A percentile compares a stretch with the other conserved stretches of the same genome.
Conservation (phyloP, 257 asterid species). For the Ocimum tenuiflorum region DNA sequence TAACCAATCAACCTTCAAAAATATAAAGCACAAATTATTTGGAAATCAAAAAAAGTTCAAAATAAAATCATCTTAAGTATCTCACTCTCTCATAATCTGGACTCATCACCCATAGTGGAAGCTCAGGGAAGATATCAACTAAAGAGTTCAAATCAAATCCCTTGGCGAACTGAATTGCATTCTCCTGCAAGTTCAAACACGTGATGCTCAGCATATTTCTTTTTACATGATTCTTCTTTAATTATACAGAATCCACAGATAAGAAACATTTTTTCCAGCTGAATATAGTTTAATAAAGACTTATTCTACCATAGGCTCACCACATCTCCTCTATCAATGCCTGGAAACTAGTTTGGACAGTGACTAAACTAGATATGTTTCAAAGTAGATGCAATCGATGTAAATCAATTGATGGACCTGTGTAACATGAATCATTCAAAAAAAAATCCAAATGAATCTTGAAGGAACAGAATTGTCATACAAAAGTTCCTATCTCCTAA, state of each 20-base stretch:
- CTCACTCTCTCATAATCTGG: conserved; percentile 78
- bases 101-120: conserved; percentile 77
- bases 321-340: neutral
- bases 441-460: neutral
- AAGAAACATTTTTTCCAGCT: neutral
- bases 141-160: conserved; percentile 33
- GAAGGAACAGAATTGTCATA: neutral
- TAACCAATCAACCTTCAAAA: conserved; percentile 68
- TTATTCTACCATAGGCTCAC: neutral
- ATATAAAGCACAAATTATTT: neutral
- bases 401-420: no score
- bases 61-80: neutral
- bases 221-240: no score
- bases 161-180: conserved; percentile 17
- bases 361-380: no score
- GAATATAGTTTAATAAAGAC: neutral
- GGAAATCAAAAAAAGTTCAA: neutral
- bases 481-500: neutral
- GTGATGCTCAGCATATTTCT: neutral
- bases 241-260: neutral
- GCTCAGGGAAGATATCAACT: conserved; percentile 48
- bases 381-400: neutral
- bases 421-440: neutral
- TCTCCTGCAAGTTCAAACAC: conserved; percentile 35
- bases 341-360: neutral